A percentile compares a stretch with the other conserved stretches of the same genome.
Conservation (phyloP, 176 grass and related monocot genomes). For the Guadua angustifolia region DNA sequence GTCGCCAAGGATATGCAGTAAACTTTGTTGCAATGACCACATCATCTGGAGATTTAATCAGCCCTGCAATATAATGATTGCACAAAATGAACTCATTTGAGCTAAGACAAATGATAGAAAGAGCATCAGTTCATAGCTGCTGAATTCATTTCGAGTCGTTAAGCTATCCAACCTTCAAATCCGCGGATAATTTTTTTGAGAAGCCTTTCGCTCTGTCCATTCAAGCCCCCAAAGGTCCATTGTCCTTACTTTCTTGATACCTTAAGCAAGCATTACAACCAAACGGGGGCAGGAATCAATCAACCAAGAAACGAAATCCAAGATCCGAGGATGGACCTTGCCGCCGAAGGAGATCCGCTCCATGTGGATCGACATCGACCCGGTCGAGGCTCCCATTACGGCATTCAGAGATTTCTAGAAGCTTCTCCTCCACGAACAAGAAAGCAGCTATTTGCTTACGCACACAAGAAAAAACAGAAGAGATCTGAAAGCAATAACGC, state of each 20-base stretch:
- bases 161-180: conserved; percentile 51
- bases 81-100: conserved; percentile 13
- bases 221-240: conserved; percentile 69
- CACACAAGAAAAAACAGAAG: too few relatives aligned
- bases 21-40: conserved; percentile 92
- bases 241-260: conserved; percentile 70
- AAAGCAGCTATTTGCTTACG: conserved; percentile 29
- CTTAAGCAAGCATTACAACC: not conserved
- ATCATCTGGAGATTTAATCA: conserved; percentile 57
- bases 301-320: too few relatives aligned
- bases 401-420: too few relatives aligned
- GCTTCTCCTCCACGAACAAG: too few relatives aligned
- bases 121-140: not conserved
- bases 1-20: conserved; percentile 86
- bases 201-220: conserved; percentile 84
- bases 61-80: conserved; percentile 40
- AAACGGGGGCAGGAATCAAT: too few relatives aligned
- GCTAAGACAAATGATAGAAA: not conserved
- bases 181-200: conserved; percentile 85
- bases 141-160: conserved; percentile 11
- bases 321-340: too few relatives aligned
- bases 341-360: too few relatives aligned
- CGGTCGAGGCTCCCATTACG: too few relatives aligned
- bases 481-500: too few relatives aligned
- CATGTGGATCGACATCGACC: too few relatives aligned